These are phyloP conservation scores for Niveomyces coronatus DNA, from an alignment of 2,329 filamentous ascomycete genomes.

Conservation along the genomic window DNA sequence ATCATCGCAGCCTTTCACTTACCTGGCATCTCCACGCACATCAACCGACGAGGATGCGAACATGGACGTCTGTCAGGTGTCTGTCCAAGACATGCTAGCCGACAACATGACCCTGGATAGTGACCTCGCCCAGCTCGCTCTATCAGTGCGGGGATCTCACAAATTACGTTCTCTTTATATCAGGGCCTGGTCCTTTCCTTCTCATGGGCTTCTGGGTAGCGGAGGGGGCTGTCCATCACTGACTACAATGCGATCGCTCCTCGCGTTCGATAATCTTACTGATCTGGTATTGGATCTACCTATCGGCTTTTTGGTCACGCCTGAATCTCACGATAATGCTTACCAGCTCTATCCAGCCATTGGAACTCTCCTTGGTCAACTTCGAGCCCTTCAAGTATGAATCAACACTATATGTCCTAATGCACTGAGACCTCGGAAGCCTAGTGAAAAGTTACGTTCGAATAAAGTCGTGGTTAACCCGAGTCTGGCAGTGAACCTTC, in stretches of 20 bases:
- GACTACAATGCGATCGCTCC: slow-evolving; percentile 10
- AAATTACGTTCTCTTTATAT: neutral
- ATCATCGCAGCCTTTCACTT: neutral
- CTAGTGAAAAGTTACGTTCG: slow-evolving; percentile 7
- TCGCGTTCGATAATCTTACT: slow-evolving; percentile 12
- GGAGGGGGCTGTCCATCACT: slow-evolving; percentile 11
- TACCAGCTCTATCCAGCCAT: slow-evolving; percentile 3
- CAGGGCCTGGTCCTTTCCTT: neutral
- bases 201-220: slow-evolving; percentile 4
- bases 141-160: neutral
- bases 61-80: neutral
- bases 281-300: slow-evolving; percentile 13
- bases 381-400: slow-evolving; percentile 13
- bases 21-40: neutral
- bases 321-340: neutral
- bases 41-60: neutral
- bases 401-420: slow-evolving; percentile 14
- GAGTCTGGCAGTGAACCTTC: slow-evolving; percentile 8
- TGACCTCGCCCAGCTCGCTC: neutral
- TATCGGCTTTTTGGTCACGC: slow-evolving; percentile 3
- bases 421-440: slow-evolving; percentile 11
- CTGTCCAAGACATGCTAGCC: neutral
- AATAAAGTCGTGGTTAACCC: slow-evolving; percentile 11
- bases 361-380: slow-evolving; percentile 11
- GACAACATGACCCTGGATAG: neutral